phyloP scores from a whole-genome alignment of 192 early-diverging fungal species.

The Podila horticola region DNA sequence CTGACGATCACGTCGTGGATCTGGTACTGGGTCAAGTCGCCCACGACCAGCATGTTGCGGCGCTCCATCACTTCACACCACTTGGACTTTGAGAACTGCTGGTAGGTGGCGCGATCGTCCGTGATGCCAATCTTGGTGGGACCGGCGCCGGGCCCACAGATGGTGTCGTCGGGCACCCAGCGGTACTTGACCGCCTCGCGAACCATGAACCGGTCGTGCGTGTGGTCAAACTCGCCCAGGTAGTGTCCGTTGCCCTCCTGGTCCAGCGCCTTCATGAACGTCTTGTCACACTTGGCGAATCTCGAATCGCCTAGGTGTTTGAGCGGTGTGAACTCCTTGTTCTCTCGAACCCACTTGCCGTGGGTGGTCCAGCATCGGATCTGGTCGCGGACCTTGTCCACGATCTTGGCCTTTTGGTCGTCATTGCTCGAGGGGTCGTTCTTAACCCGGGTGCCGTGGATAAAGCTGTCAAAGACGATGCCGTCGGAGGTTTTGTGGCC shows the following conservation, averaged over 20 bases:
- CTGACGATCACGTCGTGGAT: constrained; percentile 63
- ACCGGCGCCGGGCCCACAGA: constrained; percentile 28
- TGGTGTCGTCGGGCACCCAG: constrained; percentile 33
- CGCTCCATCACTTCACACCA: constrained; percentile 54
- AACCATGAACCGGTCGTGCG: constrained; percentile 19
- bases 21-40: constrained; percentile 62
- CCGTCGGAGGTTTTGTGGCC: constrained; percentile 16
- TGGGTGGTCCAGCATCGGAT: constrained; percentile 44
- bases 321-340: constrained; percentile 12
- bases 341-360: constrained; percentile 34
- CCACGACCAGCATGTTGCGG: constrained; percentile 56
- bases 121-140: constrained; percentile 33
- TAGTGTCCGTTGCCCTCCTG: constrained; percentile 41
- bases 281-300: constrained; percentile 47
- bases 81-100: constrained; percentile 19
- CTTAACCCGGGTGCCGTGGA: constrained; percentile 33
- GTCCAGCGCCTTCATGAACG: constrained; percentile 40
- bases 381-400: constrained; percentile 30
- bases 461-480: constrained; percentile 31
- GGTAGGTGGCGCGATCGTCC: constrained; percentile 23
- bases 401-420: neutral
- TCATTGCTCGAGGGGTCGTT: constrained; percentile 1
- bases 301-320: constrained; percentile 36
- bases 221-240: constrained; percentile 39
- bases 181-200: constrained; percentile 40